phyloP scores from a whole-genome alignment of 2,329 filamentous ascomycete genomes.

The Pseudogymnoascus sp. region DNA sequence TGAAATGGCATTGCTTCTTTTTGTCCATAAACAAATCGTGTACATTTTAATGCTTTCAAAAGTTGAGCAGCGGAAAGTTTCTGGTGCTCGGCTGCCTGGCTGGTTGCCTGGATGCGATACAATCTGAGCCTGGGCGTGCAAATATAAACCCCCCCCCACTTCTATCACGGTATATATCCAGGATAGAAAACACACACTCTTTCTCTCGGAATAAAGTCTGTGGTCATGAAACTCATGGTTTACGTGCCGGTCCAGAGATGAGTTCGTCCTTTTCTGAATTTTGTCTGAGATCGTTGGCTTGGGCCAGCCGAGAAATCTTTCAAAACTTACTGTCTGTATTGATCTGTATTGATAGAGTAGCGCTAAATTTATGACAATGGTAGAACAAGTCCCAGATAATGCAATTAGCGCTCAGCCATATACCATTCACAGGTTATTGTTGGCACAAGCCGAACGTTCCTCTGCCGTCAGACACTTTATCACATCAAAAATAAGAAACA shows the following conservation, averaged over 20 bases:
- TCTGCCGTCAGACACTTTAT: not conserved
- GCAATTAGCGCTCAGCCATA: not conserved
- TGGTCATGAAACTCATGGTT: not conserved
- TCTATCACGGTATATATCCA: not conserved
- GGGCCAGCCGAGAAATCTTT: not conserved
- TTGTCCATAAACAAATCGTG: not conserved
- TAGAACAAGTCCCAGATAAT: not conserved
- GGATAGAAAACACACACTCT: not conserved
- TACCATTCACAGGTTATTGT: not conserved
- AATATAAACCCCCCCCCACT: not conserved
- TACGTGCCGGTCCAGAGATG: not conserved
- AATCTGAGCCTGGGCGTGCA: not conserved
- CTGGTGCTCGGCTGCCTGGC: not conserved
- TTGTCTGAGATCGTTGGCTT: not conserved
- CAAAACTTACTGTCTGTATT: not conserved
- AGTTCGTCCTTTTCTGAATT: not conserved
- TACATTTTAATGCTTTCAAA: not conserved
- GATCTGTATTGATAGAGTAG: not conserved
- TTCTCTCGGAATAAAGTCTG: not conserved
- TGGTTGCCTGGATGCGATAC: not conserved
- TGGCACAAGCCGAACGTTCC: not conserved
- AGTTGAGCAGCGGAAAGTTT: not conserved
- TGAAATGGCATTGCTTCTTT: not conserved
- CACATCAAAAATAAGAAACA: not conserved
- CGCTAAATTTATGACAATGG: constrained; percentile 2